Evolutionary conservation across 495 filamentous ascomycete species (phyloP).

Genomic region (Pyrenula massariospora): DNA sequence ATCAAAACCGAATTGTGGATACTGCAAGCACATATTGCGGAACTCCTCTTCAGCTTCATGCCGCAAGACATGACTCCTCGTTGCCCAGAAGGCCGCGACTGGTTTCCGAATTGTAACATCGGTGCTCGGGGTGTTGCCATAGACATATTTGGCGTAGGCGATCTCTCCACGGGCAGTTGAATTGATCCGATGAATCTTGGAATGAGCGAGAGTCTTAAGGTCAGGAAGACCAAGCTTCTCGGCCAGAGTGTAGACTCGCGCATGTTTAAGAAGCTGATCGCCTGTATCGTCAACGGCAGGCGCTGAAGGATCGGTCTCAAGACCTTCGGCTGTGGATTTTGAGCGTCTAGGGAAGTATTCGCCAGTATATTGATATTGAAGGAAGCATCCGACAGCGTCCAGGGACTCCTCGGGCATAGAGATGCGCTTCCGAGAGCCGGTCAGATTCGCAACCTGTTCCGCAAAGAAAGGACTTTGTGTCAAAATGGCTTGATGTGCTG

Average conservation of each 20-base stretch:
- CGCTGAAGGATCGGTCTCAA: slow-evolving; percentile 45
- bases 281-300: slow-evolving; percentile 58
- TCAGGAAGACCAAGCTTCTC: slow-evolving; percentile 61
- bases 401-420: slow-evolving; percentile 59
- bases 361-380: slow-evolving; percentile 85
- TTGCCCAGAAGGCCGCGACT: slow-evolving; percentile 85
- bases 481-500: slow-evolving; percentile 71
- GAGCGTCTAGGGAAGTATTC: slow-evolving; percentile 73
- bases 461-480: slow-evolving; percentile 61
- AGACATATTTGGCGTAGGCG: slow-evolving; percentile 81
- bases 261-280: slow-evolving; percentile 71
- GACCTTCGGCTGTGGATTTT: slow-evolving; percentile 27
- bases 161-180: slow-evolving; percentile 80
- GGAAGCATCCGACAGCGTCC: slow-evolving; percentile 73
- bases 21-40: slow-evolving; percentile 70
- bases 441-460: slow-evolving; percentile 45
- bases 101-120: slow-evolving; percentile 69
- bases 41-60: slow-evolving; percentile 78
- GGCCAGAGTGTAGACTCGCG: slow-evolving; percentile 77
- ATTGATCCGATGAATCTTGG: slow-evolving; percentile 81
- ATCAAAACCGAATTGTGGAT: slow-evolving; percentile 83
- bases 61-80: slow-evolving; percentile 64
- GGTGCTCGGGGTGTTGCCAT: slow-evolving; percentile 56
- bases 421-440: slow-evolving; percentile 46
- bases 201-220: slow-evolving; percentile 68